Evolutionary conservation across 2,329 filamentous ascomycete genomes (phyloP).

Genomic region (Stagonosporopsis tanaceti): DNA sequence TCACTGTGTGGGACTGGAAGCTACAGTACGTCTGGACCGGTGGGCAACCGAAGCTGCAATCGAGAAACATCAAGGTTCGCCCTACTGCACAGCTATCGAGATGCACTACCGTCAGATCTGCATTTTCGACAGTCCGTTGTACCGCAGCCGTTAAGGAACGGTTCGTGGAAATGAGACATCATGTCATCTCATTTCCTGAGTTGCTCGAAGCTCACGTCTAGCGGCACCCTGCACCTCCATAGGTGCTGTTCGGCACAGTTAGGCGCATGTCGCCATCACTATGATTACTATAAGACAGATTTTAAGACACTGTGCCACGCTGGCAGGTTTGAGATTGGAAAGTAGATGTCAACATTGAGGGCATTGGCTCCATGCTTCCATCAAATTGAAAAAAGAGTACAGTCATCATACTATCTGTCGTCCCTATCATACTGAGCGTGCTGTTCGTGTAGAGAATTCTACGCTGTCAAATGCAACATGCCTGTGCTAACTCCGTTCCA

Average conservation of each 20-base stretch:
- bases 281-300: not conserved
- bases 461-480: conserved; percentile 26
- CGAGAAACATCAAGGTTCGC: conserved; percentile 8
- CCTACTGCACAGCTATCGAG: conserved; percentile 10
- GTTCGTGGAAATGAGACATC: conserved; percentile 8
- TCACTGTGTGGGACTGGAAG: conserved; percentile 9
- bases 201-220: conserved; percentile 6
- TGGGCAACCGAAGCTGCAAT: conserved; percentile 7
- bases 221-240: conserved; percentile 6
- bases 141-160: conserved; percentile 10
- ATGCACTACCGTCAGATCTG: conserved; percentile 2
- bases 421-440: not conserved
- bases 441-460: conserved; percentile 1
- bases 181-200: conserved; percentile 4
- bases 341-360: not conserved
- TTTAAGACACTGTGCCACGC: conserved; percentile 2
- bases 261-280: not conserved
- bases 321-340: not conserved
- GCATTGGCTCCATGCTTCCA: not conserved
- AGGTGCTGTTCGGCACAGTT: conserved; percentile 1
- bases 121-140: conserved; percentile 3
- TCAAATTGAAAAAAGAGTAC: not conserved
- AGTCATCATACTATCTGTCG: not conserved
- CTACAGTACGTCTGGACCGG: not conserved
- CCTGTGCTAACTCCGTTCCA: conserved; percentile 25